Conservation (phyloP, 495 filamentous ascomycete genomes). For the Podospora fimiseda region DNA sequence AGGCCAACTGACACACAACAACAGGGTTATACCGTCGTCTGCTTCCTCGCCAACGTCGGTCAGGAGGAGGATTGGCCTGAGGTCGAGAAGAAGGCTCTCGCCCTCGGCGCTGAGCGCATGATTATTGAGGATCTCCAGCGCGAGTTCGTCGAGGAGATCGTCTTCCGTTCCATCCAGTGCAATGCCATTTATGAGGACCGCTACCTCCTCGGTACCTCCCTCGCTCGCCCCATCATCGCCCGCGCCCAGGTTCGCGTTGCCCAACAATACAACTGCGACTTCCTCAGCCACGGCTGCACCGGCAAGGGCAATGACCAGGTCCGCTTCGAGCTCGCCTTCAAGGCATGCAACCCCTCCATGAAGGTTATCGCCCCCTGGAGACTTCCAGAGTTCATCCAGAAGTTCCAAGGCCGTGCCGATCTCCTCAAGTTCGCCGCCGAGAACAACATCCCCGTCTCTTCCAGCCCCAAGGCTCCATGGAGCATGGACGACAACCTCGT, state of each 20-base stretch:
- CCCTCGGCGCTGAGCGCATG: conserved; percentile 61
- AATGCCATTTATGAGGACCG: conserved; percentile 83
- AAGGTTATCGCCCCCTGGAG: conserved; percentile 90
- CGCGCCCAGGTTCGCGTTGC: conserved; percentile 66
- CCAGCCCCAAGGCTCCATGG: conserved; percentile 78
- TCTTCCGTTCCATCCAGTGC: conserved; percentile 82
- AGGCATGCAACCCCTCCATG: conserved; percentile 64
- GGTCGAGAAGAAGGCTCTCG: conserved; percentile 60
- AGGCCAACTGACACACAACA: conserved; percentile 34
- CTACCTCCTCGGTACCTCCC: conserved; percentile 70
- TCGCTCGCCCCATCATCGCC: conserved; percentile 87
- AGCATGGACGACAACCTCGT: conserved; percentile 85
- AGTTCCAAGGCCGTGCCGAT: conserved; percentile 77
- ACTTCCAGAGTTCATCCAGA: conserved; percentile 72
- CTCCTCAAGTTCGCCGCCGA: conserved; percentile 79
- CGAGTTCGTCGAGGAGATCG: conserved; percentile 80
- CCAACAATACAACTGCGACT: conserved; percentile 57
- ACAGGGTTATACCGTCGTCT: conserved; percentile 31
- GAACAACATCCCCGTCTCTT: conserved; percentile 76
- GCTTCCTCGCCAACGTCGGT: conserved; percentile 54
- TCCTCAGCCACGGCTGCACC: conserved; percentile 74
- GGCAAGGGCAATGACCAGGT: conserved; percentile 87
- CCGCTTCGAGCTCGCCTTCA: conserved; percentile 52
- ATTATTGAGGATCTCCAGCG: conserved; percentile 60
- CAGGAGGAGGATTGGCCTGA: conserved; percentile 37